Evolutionary conservation across 2,329 filamentous ascomycete species (phyloP).

Genomic region (Trichoderma sp.): DNA sequence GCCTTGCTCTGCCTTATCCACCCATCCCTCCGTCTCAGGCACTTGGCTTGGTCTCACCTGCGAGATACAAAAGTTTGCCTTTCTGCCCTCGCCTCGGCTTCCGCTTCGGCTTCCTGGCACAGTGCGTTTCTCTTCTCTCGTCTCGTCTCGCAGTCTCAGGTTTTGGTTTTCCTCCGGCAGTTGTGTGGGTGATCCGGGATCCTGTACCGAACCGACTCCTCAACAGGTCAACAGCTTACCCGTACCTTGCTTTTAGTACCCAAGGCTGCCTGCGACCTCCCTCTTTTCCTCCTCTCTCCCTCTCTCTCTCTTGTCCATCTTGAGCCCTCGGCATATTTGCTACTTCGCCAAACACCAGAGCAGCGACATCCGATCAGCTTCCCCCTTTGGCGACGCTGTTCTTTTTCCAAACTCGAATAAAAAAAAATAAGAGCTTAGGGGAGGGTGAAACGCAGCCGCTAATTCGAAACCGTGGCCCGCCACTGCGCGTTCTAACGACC

Average conservation of each 20-base stretch:
- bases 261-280: constrained; percentile 13
- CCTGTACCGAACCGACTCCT: constrained; percentile 11
- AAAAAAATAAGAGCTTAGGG: neutral
- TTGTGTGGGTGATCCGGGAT: constrained; percentile 14
- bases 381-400: neutral
- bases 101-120: constrained; percentile 7
- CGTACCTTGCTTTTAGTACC: neutral
- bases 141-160: neutral
- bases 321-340: neutral
- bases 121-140: neutral
- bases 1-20: constrained; percentile 4
- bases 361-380: neutral
- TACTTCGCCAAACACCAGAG: neutral
- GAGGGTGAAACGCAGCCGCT: constrained; percentile 1
- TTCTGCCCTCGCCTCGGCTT: neutral
- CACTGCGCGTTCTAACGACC: neutral
- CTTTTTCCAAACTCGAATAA: neutral
- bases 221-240: neutral
- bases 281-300: neutral
- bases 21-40: constrained; percentile 15
- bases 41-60: constrained; percentile 4
- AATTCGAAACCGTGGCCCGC: constrained; percentile 6
- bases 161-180: constrained; percentile 14
- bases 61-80: constrained; percentile 7
- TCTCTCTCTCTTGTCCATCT: neutral